These are phyloP conservation scores for Botrytis fabae DNA, from an alignment of 2,329 filamentous ascomycete species.

Conservation along the genomic window DNA sequence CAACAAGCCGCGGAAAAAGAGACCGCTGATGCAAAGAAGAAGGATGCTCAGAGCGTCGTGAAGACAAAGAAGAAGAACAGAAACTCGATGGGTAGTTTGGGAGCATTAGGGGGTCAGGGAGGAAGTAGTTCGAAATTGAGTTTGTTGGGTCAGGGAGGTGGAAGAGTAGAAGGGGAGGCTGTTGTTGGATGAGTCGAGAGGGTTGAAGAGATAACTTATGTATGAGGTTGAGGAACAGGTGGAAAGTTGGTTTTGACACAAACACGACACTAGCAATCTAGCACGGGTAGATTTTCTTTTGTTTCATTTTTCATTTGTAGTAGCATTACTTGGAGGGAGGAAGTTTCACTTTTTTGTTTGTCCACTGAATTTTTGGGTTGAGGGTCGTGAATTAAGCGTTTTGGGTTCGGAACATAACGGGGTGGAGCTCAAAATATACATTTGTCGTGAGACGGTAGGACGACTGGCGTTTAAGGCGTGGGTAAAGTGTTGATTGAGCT, in stretches of 20 bases:
- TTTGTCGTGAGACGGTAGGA: slow-evolving; percentile 8
- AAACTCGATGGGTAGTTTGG: slow-evolving; percentile 27
- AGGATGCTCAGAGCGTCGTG: slow-evolving; percentile 20
- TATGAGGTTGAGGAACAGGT: not conserved
- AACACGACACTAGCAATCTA: not conserved
- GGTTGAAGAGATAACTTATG: not conserved
- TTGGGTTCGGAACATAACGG: slow-evolving; percentile 4
- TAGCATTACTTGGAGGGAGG: not conserved
- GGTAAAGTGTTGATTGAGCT: not conserved
- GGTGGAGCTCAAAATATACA: slow-evolving; percentile 14
- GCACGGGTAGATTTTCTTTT: not conserved
- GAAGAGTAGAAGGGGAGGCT: not conserved
- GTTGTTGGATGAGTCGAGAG: not conserved
- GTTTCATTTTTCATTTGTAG: not conserved
- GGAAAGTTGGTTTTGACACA: not conserved
- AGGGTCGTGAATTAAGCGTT: not conserved
- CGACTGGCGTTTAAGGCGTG: not conserved
- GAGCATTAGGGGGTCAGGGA: not conserved
- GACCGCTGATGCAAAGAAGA: slow-evolving; percentile 28
- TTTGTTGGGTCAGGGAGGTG: not conserved
- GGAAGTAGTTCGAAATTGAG: slow-evolving; percentile 11
- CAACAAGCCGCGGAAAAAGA: slow-evolving; percentile 34
- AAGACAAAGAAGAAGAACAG: slow-evolving; percentile 34
- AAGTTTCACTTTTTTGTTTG: slow-evolving; percentile 5
- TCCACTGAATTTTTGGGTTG: not conserved